Base-by-base conservation (phyloP, 1,284 basidiomycete species). In the Ustilago tritici region DNA sequence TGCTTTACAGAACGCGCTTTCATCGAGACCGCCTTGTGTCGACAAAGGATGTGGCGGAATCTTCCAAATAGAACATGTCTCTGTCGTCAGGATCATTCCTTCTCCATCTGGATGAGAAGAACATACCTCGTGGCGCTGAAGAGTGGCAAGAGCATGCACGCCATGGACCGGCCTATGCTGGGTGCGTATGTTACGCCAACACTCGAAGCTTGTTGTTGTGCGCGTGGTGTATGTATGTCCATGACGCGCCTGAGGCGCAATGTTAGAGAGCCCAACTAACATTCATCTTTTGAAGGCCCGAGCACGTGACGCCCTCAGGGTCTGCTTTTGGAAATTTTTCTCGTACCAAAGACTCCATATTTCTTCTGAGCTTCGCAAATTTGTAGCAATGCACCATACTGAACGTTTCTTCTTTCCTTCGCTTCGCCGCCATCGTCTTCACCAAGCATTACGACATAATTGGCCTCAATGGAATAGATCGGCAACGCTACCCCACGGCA, bases 271-370 rank as follows among this genome's bases (percentile, higher is more conserved):
- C 1, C 1, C 8, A 4, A 8, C 38, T 56, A 56, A 54, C 52
- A 54, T 41, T 10, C 1, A 15, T 1, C 19, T 40, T 3, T 7
- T 1, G 15, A 28, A 23, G 38, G 3, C 0, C 3, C 2, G 6
- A 35, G 49, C 62, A 64, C 62, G 62, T 64, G 62, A 64, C 31
- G 12, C 14, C 9, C 17, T 35, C 62, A 64, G 62, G 62, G 62
- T 64, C 62, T 46, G 1, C 1, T 35, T 10, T 54, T 40, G 50
- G 55, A 63, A 56, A 56, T 52, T 57, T 63, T 34, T 63, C 61
- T 56, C 55, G 61, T 55, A 43, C 61, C 41, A 35, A 38, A 38
- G 46, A 41, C 59, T 53, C 58, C 58, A 60, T 49, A 53, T 60
- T 53, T 56, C 56, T 49, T 67, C 52, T 47, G 15, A 41, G n/a